Evolutionary conservation across 768 basidiomycete species (phyloP), one percentile per base, ranked within the genome.

Genomic region (Paxillus involutus): DNA sequence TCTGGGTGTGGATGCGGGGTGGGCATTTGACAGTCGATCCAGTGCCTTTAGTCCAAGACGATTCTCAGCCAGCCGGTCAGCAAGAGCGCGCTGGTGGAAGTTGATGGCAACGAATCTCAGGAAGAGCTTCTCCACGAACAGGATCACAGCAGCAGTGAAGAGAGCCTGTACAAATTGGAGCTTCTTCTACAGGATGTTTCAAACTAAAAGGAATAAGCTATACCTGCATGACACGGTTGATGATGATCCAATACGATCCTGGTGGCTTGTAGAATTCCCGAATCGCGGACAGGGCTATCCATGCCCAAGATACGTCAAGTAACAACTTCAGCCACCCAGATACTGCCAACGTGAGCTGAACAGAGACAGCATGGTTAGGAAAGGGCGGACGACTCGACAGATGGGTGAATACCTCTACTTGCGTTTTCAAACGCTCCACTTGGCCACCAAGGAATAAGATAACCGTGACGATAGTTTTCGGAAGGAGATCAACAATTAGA

Each of bases 71-170:
- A 91, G 71, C 36, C 89, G 84, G 51, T 91, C 89, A 10, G 86
- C 83, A 19, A 91, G 79, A 2, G 89, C 88, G 51, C 81, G 86
- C 58, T 83, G 78, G 65, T 91, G 89, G 65, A 91, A 92, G 59
- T 83, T 88, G 71, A 90, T 90, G 29, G 90, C 89, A 43, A 91
- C 82, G 55, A 85, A 84, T 61, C 84, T 87, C 32, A 92, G 68
- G 66, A 87, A 83, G 36, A 88, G 66, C 65, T 82, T 83, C 64
- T 83, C 81, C 29, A 67, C 75, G 12, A 82, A 73, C 1, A 83
- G 63, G 44, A 82, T 71, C 32, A 80, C 49, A 0, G 68, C 62
- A 0, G 73, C 67, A 11, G 77, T 64, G 57, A 82, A 83, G 39
- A 82, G 60, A 33, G 76, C 78, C 73, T 80, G 63, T 53, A 60